A percentile compares a stretch with the other conserved stretches of the same genome.
Evolutionary conservation across 306 rosid species (phyloP).

Genomic region (Phaseolus lunatus): DNA sequence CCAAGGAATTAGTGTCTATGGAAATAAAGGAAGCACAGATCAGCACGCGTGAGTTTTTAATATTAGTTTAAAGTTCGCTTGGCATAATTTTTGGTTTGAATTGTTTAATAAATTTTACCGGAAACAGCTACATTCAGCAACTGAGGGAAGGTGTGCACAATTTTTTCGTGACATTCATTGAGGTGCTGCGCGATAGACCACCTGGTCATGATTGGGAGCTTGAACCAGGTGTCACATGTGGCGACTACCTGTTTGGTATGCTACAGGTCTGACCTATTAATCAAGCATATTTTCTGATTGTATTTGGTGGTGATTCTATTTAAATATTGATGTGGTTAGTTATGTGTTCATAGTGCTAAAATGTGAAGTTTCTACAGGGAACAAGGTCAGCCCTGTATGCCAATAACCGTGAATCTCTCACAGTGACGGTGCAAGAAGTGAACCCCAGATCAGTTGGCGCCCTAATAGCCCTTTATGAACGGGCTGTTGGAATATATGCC

Average conservation of each 20-base stretch:
- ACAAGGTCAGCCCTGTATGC: constrained; percentile 24
- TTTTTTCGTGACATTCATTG: constrained; percentile 19
- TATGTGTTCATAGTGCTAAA: neutral
- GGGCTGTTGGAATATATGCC: constrained; percentile 24
- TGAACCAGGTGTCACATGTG: constrained; percentile 20
- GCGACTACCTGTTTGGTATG: constrained; percentile 29
- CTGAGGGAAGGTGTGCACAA: constrained; percentile 24
- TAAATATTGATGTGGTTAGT: neutral
- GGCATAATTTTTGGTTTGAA: neutral
- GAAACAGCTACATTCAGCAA: constrained; percentile 22
- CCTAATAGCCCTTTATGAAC: constrained; percentile 15
- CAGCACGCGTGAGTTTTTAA: constrained; percentile 16
- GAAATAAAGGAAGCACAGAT: constrained; percentile 51
- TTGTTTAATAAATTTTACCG: neutral
- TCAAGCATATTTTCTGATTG: neutral
- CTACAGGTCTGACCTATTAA: constrained; percentile 22
- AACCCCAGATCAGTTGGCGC: constrained; percentile 26
- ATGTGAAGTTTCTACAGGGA: neutral
- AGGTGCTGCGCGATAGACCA: constrained; percentile 19
- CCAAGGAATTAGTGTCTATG: constrained; percentile 71
- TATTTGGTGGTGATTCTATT: neutral
- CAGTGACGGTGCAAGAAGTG: constrained; percentile 18
- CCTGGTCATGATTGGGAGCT: constrained; percentile 26
- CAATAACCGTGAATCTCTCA: constrained; percentile 17
- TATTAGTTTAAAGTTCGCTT: neutral